Base-by-base conservation (phyloP, 2,329 filamentous ascomycete genomes). In the Xylariaceae sp. region DNA sequence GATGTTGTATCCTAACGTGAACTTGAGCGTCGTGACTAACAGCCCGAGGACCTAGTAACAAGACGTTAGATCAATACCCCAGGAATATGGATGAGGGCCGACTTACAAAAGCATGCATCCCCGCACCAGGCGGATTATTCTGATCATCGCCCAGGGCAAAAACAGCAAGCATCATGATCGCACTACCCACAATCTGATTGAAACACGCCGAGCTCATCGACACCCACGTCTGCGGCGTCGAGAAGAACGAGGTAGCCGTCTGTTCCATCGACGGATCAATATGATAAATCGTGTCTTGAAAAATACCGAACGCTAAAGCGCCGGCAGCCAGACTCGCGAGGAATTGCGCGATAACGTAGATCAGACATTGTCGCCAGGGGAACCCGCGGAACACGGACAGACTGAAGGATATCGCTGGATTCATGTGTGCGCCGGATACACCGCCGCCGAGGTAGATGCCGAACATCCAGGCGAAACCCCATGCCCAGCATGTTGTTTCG, bases 91-190 rank as follows among this genome's bases (percentile, higher is more conserved):
- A 4, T 7, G 22, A 27, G 22, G 22, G 7, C 22, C 18, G 19
- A 52, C 50, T 31, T 48, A 55, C 55, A 40, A 70, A 60, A 2
- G 68, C 66, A 45, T 70, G 66, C 56, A 70, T 70, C 6, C 68
- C 68, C 6, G 66, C 66, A 0, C 66, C 67, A 0, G 68, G 68
- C 0, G 68, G 63, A 17, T 68, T 66, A 36, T 70, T 70, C 45
- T 68, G 66, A 45, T 69, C 67, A 38, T 70, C 68, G 9, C 67
- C 68, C 0, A 69, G 54, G 0, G 68, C 67, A 2, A 70, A 62
- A 0, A 70, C 64, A 1, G 65, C 64, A 6, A 68, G 62, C 56
- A 66, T 62, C 59, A 70, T 62, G 43, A 67, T 57, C 1, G 67
- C 67, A 0, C 61, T 59, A 2, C 64, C 65, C 1, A 68, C 61